phyloP scores from a whole-genome alignment of 2,329 filamentous ascomycete species.

The Cercospora beticola region DNA sequence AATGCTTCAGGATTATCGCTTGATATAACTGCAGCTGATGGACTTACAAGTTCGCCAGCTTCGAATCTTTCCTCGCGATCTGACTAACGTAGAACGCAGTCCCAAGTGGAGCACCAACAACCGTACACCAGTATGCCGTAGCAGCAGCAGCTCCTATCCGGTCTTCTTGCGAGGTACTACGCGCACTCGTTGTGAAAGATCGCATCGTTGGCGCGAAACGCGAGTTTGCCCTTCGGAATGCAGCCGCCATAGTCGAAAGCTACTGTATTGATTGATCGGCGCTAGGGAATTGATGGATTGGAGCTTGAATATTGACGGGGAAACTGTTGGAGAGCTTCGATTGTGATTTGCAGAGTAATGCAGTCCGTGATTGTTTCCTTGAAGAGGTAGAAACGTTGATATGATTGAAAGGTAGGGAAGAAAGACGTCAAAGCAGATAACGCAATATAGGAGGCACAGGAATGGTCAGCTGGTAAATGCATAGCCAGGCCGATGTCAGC shows the following conservation, averaged over 20 bases:
- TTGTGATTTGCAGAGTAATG: neutral
- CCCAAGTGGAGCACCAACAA: constrained; percentile 38
- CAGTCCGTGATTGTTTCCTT: neutral
- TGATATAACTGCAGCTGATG: no score
- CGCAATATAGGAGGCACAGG: neutral
- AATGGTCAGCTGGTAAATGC: constrained; percentile 5
- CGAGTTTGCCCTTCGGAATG: neutral
- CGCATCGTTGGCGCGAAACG: neutral
- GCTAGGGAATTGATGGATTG: neutral
- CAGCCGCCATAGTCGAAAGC: neutral
- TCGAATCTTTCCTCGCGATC: constrained; percentile 34
- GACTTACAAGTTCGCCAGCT: constrained; percentile 36
- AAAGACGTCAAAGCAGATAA: neutral
- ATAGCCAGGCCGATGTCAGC: neutral
- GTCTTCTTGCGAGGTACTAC: constrained; percentile 25
- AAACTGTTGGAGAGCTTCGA: neutral
- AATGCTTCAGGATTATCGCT: no score
- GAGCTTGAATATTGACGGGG: neutral
- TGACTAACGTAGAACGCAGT: constrained; percentile 38
- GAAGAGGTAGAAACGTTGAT: neutral
- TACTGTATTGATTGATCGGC: constrained; percentile 1
- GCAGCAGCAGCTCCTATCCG: constrained; percentile 32
- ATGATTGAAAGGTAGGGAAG: neutral
- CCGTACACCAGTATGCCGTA: constrained; percentile 38
- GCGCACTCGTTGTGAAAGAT: constrained; percentile 31